Base-by-base conservation (phyloP, 1,284 basidiomycete genomes). In the Apiotrichum domesticum region DNA sequence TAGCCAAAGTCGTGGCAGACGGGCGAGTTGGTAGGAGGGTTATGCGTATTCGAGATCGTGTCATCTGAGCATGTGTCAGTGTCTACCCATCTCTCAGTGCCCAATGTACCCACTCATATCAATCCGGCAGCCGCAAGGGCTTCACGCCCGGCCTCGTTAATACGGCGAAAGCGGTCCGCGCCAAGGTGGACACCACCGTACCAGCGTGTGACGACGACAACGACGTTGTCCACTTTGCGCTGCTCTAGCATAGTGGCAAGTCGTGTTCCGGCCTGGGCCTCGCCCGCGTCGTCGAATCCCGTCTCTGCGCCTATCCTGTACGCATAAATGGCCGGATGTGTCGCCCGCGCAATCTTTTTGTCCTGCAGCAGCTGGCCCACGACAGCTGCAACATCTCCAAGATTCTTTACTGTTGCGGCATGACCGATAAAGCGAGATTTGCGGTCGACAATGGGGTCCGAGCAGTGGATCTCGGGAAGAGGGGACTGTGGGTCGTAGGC, bases 201-300 rank as follows among this genome's bases (percentile, higher is more conserved):
- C 73, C 77, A 79, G n/a, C 77, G 64, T 10, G 74, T 71, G 11
- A 94, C 90, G 32, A 92, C 78, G 13, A 94, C 86, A 5, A 94
- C 86, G 4, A 92, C 87, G 65, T 91, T 84, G 51, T 69, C 67
- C 9, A 70, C 49, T 41, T 66, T 90, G 52, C 94, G 73, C 44
- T 93, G 90, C 59, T 92, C 89, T 3, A 96, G 76, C 1, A 96
- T 80, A 72, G 94, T 90, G 0, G 87, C 88, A 15, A 95, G 75
- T 4, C 91, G 83, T 40, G 86, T 84, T 6, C 92, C 92, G 10
- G 92, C 92, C 1, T 89, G 90, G 0, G 86, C 85, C 76, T 96
- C 92, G 1, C 90, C 89, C 60, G 94, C 88, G 59, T 96, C 92
- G 60, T 93, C 89, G 60, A 93, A 92, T 69, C 95, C n/a, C 41